Conservation (phyloP, 768 basidiomycete genomes). For the Amanita subjunquillea region DNA sequence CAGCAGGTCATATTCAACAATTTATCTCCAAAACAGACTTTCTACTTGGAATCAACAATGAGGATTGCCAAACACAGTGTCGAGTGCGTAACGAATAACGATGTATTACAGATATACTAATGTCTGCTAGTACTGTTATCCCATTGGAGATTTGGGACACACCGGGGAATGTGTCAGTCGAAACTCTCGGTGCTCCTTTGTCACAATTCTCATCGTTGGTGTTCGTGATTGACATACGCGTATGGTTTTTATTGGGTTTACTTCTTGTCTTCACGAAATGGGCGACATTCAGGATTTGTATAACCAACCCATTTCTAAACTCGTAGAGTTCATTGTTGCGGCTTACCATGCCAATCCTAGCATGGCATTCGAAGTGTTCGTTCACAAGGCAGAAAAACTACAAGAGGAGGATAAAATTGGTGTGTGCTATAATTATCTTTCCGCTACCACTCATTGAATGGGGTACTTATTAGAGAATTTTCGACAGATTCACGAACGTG, state of each 20-base stretch:
- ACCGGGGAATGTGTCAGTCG: slow-evolving; percentile 75
- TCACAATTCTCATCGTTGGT: slow-evolving; percentile 77
- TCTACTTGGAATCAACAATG: slow-evolving; percentile 84
- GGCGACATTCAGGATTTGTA: slow-evolving; percentile 54
- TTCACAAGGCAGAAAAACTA: slow-evolving; percentile 90
- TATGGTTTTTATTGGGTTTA: slow-evolving; percentile 24
- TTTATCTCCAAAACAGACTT: slow-evolving; percentile 72
- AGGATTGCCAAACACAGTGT: slow-evolving; percentile 63
- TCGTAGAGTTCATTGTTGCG: slow-evolving; percentile 73
- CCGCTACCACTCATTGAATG: background rate
- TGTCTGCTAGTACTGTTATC: slow-evolving; percentile 62
- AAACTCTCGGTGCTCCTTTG: slow-evolving; percentile 66
- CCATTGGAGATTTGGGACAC: slow-evolving; percentile 95
- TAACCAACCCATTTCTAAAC: slow-evolving; percentile 71
- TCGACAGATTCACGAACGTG: slow-evolving; percentile 80
- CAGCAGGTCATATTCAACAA: slow-evolving; percentile 87
- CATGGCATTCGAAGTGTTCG: slow-evolving; percentile 83
- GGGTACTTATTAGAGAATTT: slow-evolving; percentile 59
- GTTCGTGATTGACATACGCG: slow-evolving; percentile 93
- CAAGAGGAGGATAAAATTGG: slow-evolving; percentile 89
- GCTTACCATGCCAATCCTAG: slow-evolving; percentile 67
- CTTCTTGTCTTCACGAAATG: background rate
- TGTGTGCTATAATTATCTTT: slow-evolving; percentile 20
- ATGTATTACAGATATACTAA: background rate
- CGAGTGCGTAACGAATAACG: slow-evolving; percentile 47